Base-by-base conservation (phyloP, 164 flowering plant species). In the Pachysandra terminalis region DNA sequence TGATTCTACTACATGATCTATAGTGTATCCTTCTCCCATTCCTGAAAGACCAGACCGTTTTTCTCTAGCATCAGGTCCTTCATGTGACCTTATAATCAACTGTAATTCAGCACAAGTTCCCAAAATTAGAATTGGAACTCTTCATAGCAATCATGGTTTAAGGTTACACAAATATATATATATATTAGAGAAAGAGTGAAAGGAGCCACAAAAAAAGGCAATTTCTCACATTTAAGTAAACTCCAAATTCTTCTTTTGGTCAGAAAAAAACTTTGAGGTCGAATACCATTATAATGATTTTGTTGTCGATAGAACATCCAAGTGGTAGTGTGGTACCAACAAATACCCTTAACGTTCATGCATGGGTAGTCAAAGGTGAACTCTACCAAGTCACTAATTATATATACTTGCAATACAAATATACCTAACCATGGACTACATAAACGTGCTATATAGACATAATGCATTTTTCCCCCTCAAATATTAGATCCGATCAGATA, bases 21-120 rank as follows among this genome's bases (percentile, higher is more conserved):
- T 82, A 40, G 98, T 92, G 73, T 90, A 93, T 19, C 99, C 99
- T 64, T 80, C 75, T 59, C 83, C 77, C 99, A 96, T 96, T 70
- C 94, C 95, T 64, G 73, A 66, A 61, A 96, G 82, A 68, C 84
- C 93, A 66, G 82, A 65, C 56, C 98, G 78, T 78, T 93, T 93
- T 77, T 89, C 97, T 78, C 98, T 88, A 40, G 99, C 99, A 86
- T 96, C 98, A 65, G 99, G 99, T 13, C 99, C 99, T 83, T 96
- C 98, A 81, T 92, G 99, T 56, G 99, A 96, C 77, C 99, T 89
- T 63, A 96, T 89, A 60, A 96, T 90, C 63, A 93, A 82, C 99
- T 95, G 87, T 61, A 57, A n/a, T 67, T 60, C 52, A 76, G 27
- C 40, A 71, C 58, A 69, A 68, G 49, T 32, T 23, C 56, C 54